These are phyloP conservation scores for Cadophora sp. DNA, from an alignment of 2,329 filamentous ascomycete species.

Conservation along the genomic window DNA sequence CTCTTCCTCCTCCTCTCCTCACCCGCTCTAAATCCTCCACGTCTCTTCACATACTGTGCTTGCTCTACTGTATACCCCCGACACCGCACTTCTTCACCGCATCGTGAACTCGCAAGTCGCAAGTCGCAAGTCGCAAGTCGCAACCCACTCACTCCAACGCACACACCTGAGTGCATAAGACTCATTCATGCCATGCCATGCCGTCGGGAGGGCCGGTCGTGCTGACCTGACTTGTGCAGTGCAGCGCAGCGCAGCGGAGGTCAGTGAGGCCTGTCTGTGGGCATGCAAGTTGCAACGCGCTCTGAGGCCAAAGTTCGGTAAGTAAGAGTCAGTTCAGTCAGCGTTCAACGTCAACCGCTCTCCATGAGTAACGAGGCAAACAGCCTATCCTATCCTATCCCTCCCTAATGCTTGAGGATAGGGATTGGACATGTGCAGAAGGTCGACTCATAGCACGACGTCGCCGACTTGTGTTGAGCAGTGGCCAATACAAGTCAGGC, in stretches of 20 bases:
- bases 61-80: neutral
- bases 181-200: neutral
- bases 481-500: neutral
- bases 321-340: neutral
- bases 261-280: neutral
- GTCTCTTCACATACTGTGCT: neutral
- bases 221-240: conserved; percentile 7
- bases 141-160: neutral
- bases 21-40: neutral
- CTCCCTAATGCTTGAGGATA: neutral
- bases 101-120: conserved; percentile 1
- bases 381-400: too few relatives aligned
- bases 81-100: neutral
- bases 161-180: conserved; percentile 5
- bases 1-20: neutral
- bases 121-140: too few relatives aligned
- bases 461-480: neutral
- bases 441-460: neutral
- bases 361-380: neutral
- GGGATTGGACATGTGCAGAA: neutral
- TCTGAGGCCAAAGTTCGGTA: neutral
- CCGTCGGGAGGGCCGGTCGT: conserved; percentile 7
- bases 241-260: neutral
- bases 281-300: too few relatives aligned
- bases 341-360: neutral